Evolutionary conservation across 805 yeast genomes (phyloP), one percentile per base, ranked within the genome.

Genomic region (Clavispora carvajalis): DNA sequence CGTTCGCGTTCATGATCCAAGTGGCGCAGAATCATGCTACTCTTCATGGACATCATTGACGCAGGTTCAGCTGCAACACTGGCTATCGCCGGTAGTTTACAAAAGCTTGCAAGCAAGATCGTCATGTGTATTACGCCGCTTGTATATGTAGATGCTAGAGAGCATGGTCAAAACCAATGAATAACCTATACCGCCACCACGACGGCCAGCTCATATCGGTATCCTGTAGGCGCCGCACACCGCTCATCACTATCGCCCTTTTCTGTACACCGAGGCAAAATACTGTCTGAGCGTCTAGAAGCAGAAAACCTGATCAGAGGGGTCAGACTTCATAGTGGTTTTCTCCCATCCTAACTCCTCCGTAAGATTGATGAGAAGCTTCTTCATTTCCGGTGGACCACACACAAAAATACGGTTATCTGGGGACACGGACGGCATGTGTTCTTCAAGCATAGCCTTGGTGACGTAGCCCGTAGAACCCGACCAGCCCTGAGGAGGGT

Each of bases 341-440:
- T 65, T 62, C 16, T 64, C 70, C 78, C 87, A 85, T 1, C 91
- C 90, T 41, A 82, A 62, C 29, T 76, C 79, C 34, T 66, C 65
- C 12, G 86, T 70, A 37, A 70, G 66, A 28, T 69, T 66, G 8
- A 76, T 58, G 45, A 81, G 69, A 26, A 59, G 54, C 46, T 69
- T 71, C 53, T 79, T 81, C 85, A 85, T 76, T 31, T 70, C 81
- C 48, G 77, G 76, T 16, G 90, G 90, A 10, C 95, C 95, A 64
- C 90, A 84, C 29, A 85, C 70, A 43, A 83, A 71, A 26, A 85
- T 69, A 49, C 80, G 76, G 38, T 77, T 72, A n/a, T 74, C 67
- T 2, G 51, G 53, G 21, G 69, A 58, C 3, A 78, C 69, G 16
- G 47, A 45, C 12, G 90, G 89, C 51, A 84, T 57, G 50, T 74